Conservation (phyloP, 345 rosid genomes). For the Eucalyptus guilfoylei region DNA sequence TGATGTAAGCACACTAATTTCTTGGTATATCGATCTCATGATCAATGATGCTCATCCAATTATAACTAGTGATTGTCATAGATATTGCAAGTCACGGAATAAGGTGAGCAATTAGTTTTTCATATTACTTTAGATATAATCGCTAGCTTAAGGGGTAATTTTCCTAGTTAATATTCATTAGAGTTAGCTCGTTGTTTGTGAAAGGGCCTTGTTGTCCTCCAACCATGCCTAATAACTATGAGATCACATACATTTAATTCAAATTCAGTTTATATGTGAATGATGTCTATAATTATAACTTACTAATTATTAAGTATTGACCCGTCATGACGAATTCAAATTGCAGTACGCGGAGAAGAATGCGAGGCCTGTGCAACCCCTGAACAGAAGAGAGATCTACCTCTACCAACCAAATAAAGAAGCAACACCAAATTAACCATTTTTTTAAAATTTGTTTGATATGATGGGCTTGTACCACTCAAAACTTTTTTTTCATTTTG, state of each 20-base stretch:
- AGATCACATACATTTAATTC: neutral
- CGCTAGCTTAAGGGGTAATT: neutral
- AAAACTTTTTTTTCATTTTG: neutral
- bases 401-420: neutral
- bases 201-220: neutral
- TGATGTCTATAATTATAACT: neutral
- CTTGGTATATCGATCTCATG: neutral
- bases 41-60: neutral
- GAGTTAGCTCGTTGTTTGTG: neutral
- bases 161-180: neutral
- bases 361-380: constrained; percentile 42
- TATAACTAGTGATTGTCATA: neutral
- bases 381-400: constrained; percentile 6
- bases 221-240: neutral
- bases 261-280: neutral
- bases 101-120: neutral
- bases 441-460: neutral
- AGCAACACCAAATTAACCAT: neutral
- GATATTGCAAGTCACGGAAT: neutral
- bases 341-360: constrained; percentile 39
- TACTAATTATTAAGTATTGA: neutral
- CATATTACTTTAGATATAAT: neutral
- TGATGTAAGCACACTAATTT: constrained; percentile 21
- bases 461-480: neutral
- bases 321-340: neutral